A percentile compares a stretch with the other conserved stretches of the same genome.
These are phyloP conservation scores for Scalesia atractyloides DNA, from an alignment of 129 eudicot species.

Conservation along the genomic window DNA sequence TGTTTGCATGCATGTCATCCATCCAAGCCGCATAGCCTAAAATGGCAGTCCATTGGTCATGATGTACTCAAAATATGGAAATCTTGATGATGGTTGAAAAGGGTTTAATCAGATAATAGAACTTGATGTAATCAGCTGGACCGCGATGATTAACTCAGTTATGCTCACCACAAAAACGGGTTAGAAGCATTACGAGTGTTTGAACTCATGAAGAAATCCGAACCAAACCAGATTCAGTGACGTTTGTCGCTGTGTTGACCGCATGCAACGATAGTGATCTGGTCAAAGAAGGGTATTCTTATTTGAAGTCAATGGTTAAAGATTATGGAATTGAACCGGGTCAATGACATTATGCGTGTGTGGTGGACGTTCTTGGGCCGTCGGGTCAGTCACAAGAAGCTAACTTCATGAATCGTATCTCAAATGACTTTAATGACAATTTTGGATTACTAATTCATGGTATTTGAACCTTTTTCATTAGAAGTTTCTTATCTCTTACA, in stretches of 20 bases:
- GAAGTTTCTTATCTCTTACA: constrained; percentile 70
- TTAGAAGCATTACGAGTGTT: constrained; percentile 54
- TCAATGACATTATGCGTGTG: constrained; percentile 65
- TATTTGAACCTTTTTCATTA: constrained; percentile 41
- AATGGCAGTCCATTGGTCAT: constrained; percentile 27
- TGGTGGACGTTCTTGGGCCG: constrained; percentile 85
- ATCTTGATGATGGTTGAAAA: constrained; percentile 48
- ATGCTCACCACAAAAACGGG: constrained; percentile 74
- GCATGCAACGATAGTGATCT: constrained; percentile 87
- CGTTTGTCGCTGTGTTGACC: constrained; percentile 70
- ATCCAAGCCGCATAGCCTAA: no score
- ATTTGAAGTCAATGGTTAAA: constrained; percentile 64
- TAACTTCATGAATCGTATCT: not conserved
- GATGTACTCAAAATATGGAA: constrained; percentile 79
- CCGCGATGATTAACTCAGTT: constrained; percentile 67
- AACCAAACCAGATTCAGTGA: constrained; percentile 68
- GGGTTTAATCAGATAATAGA: constrained; percentile 48
- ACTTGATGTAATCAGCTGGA: constrained; percentile 78
- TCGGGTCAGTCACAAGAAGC: constrained; percentile 71
- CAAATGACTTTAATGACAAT: not conserved
- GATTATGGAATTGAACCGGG: constrained; percentile 68
- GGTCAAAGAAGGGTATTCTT: constrained; percentile 66
- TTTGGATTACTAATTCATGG: constrained; percentile 7
- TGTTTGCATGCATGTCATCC: no score
- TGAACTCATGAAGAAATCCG: constrained; percentile 57